Percentiles rank a stretch among this genome's conserved stretches.
phyloP scores from a whole-genome alignment of 805 yeast species.

The Spathaspora arborariae region DNA sequence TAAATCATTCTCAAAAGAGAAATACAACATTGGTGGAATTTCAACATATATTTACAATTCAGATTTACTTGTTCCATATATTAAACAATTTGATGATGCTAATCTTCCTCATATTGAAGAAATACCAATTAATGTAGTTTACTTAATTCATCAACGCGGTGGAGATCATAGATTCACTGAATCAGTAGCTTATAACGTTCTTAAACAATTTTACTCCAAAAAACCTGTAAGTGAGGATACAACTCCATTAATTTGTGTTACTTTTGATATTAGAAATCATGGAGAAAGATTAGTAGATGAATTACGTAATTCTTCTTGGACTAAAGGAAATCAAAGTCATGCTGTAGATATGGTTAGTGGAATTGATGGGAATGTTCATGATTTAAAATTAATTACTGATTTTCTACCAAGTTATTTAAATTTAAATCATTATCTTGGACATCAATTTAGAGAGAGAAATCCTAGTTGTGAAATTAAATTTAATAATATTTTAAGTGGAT shows the following conservation, averaged over 20 bases:
- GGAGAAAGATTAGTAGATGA: constrained; percentile 43
- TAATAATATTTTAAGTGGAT: constrained; percentile 44
- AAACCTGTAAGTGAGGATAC: constrained; percentile 9
- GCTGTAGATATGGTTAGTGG: constrained; percentile 47
- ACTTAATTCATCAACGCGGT: constrained; percentile 46
- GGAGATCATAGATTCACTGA: constrained; percentile 36
- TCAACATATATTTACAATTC: constrained; percentile 41
- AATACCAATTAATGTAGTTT: constrained; percentile 37
- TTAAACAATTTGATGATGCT: constrained; percentile 14
- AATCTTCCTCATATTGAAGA: constrained; percentile 11
- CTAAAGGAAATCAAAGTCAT: constrained; percentile 45
- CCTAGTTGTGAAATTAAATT: constrained; percentile 20
- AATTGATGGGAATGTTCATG: constrained; percentile 46
- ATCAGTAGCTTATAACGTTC: constrained; percentile 35
- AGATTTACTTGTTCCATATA: constrained; percentile 22
- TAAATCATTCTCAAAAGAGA: constrained; percentile 11
- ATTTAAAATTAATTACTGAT: constrained; percentile 40
- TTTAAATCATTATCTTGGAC: constrained; percentile 23
- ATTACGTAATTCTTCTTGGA: constrained; percentile 42
- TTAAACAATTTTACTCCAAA: constrained; percentile 21
- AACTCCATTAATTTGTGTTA: constrained; percentile 42
- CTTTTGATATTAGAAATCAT: constrained; percentile 55
- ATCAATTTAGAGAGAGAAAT: constrained; percentile 8
- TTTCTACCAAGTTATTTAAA: constrained; percentile 40
- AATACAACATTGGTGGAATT: constrained; percentile 42